Percentiles rank a stretch among this genome's conserved stretches.
Evolutionary conservation across 2,329 filamentous ascomycete species (phyloP).

Genomic region (Rhexocercosporidium sp.): DNA sequence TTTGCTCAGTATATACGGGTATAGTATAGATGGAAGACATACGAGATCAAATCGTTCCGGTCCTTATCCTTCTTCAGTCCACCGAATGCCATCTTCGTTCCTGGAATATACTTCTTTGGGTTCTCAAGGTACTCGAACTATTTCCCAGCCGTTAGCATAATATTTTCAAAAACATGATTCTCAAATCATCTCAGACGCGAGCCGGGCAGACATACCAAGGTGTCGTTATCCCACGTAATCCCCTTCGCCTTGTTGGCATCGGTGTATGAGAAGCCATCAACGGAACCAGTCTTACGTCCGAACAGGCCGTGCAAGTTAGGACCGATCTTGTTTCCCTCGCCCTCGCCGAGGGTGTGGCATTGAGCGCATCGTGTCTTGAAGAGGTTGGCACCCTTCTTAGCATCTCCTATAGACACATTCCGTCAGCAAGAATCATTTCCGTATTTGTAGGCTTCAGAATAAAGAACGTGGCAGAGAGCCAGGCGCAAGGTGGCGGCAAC

Average conservation of each 20-base stretch:
- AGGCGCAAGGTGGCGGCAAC: conserved; percentile 29
- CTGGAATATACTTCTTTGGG: conserved; percentile 99
- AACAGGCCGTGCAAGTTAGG: conserved; percentile 97
- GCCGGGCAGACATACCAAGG: conserved; percentile 69
- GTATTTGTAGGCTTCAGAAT: background rate
- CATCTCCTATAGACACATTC: conserved; percentile 69
- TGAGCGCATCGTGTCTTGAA: conserved; percentile 99
- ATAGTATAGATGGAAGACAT: conserved; percentile 50
- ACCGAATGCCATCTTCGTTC: conserved; percentile 99
- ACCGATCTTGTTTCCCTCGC: conserved; percentile 96
- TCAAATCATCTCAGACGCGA: background rate
- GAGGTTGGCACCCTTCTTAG: conserved; percentile 96
- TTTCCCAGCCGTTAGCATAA: conserved; percentile 1
- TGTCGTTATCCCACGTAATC: conserved; percentile 83
- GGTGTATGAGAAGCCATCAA: conserved; percentile 95
- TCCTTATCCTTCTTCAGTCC: conserved; percentile 99
- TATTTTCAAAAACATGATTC: too few relatives aligned
- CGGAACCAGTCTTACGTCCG: conserved; percentile 90
- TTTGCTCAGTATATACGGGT: background rate
- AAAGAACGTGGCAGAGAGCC: background rate
- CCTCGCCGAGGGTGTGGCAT: conserved; percentile 94
- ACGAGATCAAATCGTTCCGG: conserved; percentile 98
- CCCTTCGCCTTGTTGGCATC: conserved; percentile 99
- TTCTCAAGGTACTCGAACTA: conserved; percentile 99
- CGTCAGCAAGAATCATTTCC: conserved; percentile 39